Evolutionary conservation across 441 rosid genomes (phyloP), one percentile per base, ranked within the genome.

Genomic region (Kokia cookei): DNA sequence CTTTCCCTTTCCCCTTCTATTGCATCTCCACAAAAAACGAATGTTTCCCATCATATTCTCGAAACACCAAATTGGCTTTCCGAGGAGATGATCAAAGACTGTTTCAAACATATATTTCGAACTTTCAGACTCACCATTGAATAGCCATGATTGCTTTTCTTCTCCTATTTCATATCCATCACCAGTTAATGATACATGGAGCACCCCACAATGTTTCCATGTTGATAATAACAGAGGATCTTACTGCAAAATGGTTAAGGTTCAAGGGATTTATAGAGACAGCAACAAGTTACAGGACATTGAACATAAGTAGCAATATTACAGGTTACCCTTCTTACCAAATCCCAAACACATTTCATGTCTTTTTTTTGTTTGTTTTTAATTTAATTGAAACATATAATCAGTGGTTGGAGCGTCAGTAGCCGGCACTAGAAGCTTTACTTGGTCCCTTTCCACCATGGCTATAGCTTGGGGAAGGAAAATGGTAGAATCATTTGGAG

Each of bases 31-130:
- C 26, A 65, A 68, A 89, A 88, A 57, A 73, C 58, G 70, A 29
- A 65, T 64, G 72, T 75, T 76, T 78, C 77, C 11, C 79, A 84
- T 73, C 80, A 80, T 66, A 77, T 75, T 73, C 45, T 51, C 1
- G 83, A 81, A 72, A 76, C 92, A 51, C 84, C 96, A 37, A 96
- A 89, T 81, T 79, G 83, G 87, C 81, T 96, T 9, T 96, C 97
- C 0, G 96, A 89, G 82, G 93, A 91, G 81, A 87, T 96, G 93
- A 81, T 96, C 81, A 93, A 93, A 84, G 86, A 83, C 84, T 75
- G 89, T 93, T 75, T 86, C 92, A 68, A 80, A 75, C 70, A 87
- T 91, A 70, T 79, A 84, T 65, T 86, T 82, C 82, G 84, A 89
- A 75, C 85, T 93, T 15, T 89, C 88, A 47, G 89, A 87, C 63